Evolutionary conservation across 306 rosid species (phyloP), one percentile per base, ranked within the genome.

Genomic region (Boehmeria nivea): DNA sequence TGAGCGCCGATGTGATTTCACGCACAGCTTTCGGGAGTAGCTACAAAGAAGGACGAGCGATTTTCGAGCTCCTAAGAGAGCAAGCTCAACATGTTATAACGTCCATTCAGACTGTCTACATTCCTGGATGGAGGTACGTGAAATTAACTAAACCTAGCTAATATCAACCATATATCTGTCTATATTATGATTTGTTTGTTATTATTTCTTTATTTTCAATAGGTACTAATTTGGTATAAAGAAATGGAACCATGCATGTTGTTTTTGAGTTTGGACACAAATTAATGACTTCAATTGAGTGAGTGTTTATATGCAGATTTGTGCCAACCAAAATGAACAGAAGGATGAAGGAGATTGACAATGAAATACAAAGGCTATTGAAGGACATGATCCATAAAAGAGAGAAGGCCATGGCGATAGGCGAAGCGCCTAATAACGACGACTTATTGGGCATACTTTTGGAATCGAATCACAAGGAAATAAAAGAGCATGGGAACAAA

Each of bases 11-110:
- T 47, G 71, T 34, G 3, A 75, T 79, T 37, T 80, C 82, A 19
- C 55, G 70, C 15, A 70, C 82, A 0, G 80, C 76, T 18, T 80
- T 70, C 38, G 80, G 86, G 38, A 70, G 80, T 43, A 76, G 78
- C 23, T 70, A 56, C 54, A 34, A 65, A 45, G 66, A 76, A 54
- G 85, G 79, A 5, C 57, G 25, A 20, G 24, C 16, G 17, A 64
- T 72, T 17, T 76, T 80, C 46, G 12, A 58, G 16, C 76, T 79
- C 17, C 66, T 22, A 9, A 33, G 6, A 42, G 73, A 80, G 50
- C 72, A 47, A 11, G 40, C 18, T 8, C 6, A 17, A 24, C 21
- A 42, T 25, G 2, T 22, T 15, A 10, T 31, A 0, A 26, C 19
- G 39, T 0, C 36, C 5, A 0, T 19, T 0, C 58, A 21, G 0